Evolutionary conservation across 2,329 filamentous ascomycete genomes (phyloP).

Genomic region (Alternaria panax): DNA sequence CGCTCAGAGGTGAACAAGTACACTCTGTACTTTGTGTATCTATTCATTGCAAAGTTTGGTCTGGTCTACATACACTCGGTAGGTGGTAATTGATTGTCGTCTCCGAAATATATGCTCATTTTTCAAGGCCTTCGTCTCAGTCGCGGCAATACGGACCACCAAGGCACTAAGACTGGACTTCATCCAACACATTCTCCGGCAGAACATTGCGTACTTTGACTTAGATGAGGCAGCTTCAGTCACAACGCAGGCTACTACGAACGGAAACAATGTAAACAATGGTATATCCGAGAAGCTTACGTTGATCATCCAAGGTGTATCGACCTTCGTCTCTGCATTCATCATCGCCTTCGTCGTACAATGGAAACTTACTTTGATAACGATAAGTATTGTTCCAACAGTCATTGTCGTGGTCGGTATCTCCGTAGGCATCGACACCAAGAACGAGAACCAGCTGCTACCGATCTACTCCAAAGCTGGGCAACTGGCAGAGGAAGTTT

Average conservation of each 20-base stretch:
- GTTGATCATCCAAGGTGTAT: conserved; percentile 52
- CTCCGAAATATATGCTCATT: conserved; percentile 12
- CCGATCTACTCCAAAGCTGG: conserved; percentile 55
- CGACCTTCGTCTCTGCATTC: conserved; percentile 78
- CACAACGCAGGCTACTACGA: conserved; percentile 90
- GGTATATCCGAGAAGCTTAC: conserved; percentile 67
- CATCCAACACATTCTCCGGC: conserved; percentile 66
- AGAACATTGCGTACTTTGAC: conserved; percentile 63
- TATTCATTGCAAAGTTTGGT: conserved; percentile 72
- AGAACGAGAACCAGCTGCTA: conserved; percentile 49
- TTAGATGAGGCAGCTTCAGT: conserved; percentile 92
- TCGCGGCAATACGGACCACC: conserved; percentile 61
- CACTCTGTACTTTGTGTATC: conserved; percentile 70
- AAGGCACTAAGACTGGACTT: conserved; percentile 66
- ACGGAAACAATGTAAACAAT: conserved; percentile 92
- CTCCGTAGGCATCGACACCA: conserved; percentile 46
- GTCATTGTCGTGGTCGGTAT: conserved; percentile 45
- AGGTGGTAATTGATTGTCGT: not conserved
- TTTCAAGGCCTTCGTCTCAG: conserved; percentile 51
- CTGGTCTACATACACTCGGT: conserved; percentile 62
- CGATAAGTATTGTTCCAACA: conserved; percentile 57
- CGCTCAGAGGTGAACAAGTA: conserved; percentile 49
- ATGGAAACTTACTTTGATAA: conserved; percentile 91
- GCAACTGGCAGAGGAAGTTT: conserved; percentile 59
- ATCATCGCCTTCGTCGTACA: conserved; percentile 89